Base-by-base conservation (phyloP, 352 stramenopile species). In the Globisporangium middletonii region DNA sequence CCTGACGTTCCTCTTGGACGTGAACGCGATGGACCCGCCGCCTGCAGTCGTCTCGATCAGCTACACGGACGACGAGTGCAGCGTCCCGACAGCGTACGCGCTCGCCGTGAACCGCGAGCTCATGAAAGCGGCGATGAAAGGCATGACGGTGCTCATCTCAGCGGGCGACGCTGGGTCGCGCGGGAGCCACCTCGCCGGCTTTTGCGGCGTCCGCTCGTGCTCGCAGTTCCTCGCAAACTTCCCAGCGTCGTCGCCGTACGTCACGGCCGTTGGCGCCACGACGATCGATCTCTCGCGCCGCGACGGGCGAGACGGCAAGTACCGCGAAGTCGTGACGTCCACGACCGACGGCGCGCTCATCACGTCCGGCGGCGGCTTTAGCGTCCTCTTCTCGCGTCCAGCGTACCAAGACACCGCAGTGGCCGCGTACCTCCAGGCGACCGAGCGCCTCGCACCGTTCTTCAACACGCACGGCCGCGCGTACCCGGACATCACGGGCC, bases 61-160 rank as follows among this genome's bases (percentile, higher is more conserved):
- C 61, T 92, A 92, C 69, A 86, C 83, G 13, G 83, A 92, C 61
- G 83, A 92, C 48, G 83, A 92, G 62, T 89, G 79, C 60, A 81
- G 77, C 27, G 59, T 90, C 15, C 78, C 83, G 0, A 28, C 38
- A 4, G 65, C 56, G 12, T 92, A 92, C 59, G 74, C 75, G 0
- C 62, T 68, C 30, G 75, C 79, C 1, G 75, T 92, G 16, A 87
- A 90, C 59, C 64, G 68, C 2, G 83, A 92, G 54, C 72, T 92
- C 46, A 87, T 85, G 69, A 92, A 92, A 55, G 75, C 78, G 2
- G 83, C 79, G 7, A 60, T 86, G 41, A 69, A 73, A 23, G 83
- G 83, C 27, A 81, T 84, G 50, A 81, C 82, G 12, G 66, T 92
- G 35, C 33, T 92, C 27, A 79, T 88, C 33, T 88, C 82, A 5